Evolutionary conservation across 345 rosid species (phyloP).

Genomic region (Sonneratia caseolaris): DNA sequence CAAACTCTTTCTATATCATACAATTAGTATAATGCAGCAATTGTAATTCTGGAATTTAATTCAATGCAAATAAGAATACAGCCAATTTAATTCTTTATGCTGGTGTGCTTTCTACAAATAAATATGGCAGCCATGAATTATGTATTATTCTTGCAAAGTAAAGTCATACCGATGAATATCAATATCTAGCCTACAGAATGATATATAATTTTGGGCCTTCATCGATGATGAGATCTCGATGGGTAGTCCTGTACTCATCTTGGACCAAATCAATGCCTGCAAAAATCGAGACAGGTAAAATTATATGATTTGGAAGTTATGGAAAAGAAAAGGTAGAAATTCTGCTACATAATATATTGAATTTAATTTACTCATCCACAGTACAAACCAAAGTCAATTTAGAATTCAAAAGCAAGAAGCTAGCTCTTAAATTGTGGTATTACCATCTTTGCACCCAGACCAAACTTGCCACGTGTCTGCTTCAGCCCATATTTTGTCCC

Average conservation of each 20-base stretch:
- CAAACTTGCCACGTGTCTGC: slow-evolving; percentile 98
- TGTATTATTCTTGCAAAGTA: slow-evolving; percentile 2
- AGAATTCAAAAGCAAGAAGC: not conserved
- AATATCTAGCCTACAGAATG: slow-evolving; percentile 91
- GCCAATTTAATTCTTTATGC: not conserved
- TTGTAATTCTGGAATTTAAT: not conserved
- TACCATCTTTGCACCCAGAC: slow-evolving; percentile 99
- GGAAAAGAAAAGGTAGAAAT: not conserved
- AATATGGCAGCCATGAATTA: not conserved
- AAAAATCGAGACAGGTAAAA: slow-evolving; percentile 4
- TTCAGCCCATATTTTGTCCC: slow-evolving; percentile 97
- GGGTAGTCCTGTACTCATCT: slow-evolving; percentile 98
- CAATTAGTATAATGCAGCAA: not conserved
- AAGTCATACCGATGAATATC: slow-evolving; percentile 73
- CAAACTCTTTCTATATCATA: not conserved
- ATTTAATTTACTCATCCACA: not conserved
- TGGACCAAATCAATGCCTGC: slow-evolving; percentile 98
- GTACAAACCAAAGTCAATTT: not conserved
- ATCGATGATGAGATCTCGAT: slow-evolving; percentile 88
- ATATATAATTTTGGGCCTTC: slow-evolving; percentile 60
- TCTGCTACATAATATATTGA: not conserved
- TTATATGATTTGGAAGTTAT: not conserved
- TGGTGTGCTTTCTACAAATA: not conserved
- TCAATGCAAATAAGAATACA: not conserved
- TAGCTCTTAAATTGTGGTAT: not conserved